Base-by-base conservation (phyloP, 805 yeast genomes). In the Kazachstania viticola region DNA sequence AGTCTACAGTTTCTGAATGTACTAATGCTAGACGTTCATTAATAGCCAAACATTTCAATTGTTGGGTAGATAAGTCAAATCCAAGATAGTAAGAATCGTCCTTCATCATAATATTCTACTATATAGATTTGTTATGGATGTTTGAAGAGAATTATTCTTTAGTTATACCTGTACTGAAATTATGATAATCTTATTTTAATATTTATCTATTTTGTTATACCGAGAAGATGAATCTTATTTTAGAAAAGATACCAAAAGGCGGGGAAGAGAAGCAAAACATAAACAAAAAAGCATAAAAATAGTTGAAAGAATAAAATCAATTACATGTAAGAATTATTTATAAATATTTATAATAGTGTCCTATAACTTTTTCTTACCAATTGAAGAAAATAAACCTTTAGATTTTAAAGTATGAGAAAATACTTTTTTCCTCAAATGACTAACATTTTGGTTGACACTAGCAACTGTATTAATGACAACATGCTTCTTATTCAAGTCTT, bases 11-110 rank as follows among this genome's bases (percentile, higher is more conserved):
- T 42, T 68, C 79, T 6, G 79, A 67, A 25, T 65, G 56, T 19
- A 71, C 62, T 17, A 74, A 73, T 23, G 65, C 57, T 34, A 84
- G 60, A 8, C 61, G 45, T 9, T 61, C 65, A 49, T 73, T 62
- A 21, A 81, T 71, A 17, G 78, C 76, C 27, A 84, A 67, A 28
- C 81, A 69, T 54, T 85, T 85, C 45, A 87, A 60, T 49, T 84
- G 95, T 51, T 85, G 96, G 12, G 95, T 85, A 2, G 94, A 82
- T 17, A 87, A 64, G 52, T 87, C 96, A 45, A 84, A 73, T 1
- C 95, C 95, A 37, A 81, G 55, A 47, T 57, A 75, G 34, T 31
- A 49, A 1, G 16, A 15, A 2, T 27, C 35, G 7, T 14, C 11
- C 11, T 21, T 25, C 16, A 11, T 21, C 14, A 27, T 25, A n/a